Base-by-base conservation (phyloP, 345 rosid species). In the Citropsis articulata region DNA sequence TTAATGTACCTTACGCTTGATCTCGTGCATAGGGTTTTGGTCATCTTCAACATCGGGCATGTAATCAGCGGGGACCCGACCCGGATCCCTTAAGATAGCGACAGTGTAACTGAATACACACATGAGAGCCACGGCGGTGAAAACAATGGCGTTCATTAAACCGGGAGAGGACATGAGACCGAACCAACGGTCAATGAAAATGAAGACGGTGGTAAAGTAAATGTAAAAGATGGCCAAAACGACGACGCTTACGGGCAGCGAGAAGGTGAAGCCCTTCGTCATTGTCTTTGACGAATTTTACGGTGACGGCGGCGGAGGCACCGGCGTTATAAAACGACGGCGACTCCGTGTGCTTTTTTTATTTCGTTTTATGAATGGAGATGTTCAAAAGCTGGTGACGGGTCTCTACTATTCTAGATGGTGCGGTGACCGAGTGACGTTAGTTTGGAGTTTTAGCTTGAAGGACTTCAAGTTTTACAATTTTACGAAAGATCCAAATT, bases 161-260 rank as follows among this genome's bases (percentile, higher is more conserved):
- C 98, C 98, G 2, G 93, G 93, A 30, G 98, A 94, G 24, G 98
- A 84, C 75, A 81, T 83, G 67, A 93, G 93, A 73, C 98, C 94
- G 75, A 94, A 90, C 98, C 98, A 93, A 59, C 92, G 91, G 82
- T 94, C 98, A 13, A 94, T 84, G 86, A 88, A 94, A 78, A 91
- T 79, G 84, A 93, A 93, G 81, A 93, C 86, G 73, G 98, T 91
- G 30, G 90, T 79, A 74, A 84, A 86, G 85, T 93, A 94, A 33
- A 93, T 78, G 85, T 86, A 94, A 71, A 78, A 79, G 80, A 94
- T 91, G 76, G 91, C 90, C 45, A 89, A 73, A 36, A 85, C 73
- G 80, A 93, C 98, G 75, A 84, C 92, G 82, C 82, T 53, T 14
- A 93, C 94, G 31, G 95, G 96, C 4, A 91, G 78, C 42, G 98